A percentile compares a stretch with the other conserved stretches of the same genome.
Conservation (phyloP, 163 green algal species). For the Scenedesmus sp. region DNA sequence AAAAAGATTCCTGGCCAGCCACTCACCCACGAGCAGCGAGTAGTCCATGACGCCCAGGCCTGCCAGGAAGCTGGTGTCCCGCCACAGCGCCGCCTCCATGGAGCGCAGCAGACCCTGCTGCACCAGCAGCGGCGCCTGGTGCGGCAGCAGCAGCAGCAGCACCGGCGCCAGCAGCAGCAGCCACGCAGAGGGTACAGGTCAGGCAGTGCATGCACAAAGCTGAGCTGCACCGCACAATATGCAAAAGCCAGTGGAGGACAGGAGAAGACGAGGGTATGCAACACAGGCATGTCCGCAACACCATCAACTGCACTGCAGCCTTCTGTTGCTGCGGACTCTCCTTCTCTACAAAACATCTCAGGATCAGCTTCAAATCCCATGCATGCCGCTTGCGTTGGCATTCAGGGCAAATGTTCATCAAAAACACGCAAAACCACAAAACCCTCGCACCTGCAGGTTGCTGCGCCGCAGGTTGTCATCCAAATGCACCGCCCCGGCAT, state of each 20-base stretch:
- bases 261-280: background rate
- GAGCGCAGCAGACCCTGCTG: constrained; percentile 41
- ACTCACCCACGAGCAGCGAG: constrained; percentile 89
- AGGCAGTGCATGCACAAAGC: background rate
- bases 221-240: background rate
- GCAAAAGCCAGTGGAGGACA: background rate
- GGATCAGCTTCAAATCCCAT: no score
- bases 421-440: background rate
- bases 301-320: no score
- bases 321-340: background rate
- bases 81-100: constrained; percentile 85
- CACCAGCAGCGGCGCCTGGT: constrained; percentile 45
- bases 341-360: no score
- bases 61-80: constrained; percentile 80
- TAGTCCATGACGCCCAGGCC: constrained; percentile 96
- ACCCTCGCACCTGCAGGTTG: constrained; percentile 62
- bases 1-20: background rate
- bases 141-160: background rate
- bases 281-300: background rate
- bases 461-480: constrained; percentile 94
- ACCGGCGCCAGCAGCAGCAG: background rate
- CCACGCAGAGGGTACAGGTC: background rate
- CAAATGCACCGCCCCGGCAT: constrained; percentile 81
- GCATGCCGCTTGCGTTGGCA: no score
- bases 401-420: background rate